Base-by-base conservation (phyloP, 2,329 filamentous ascomycete species). In the Knufia fluminis region DNA sequence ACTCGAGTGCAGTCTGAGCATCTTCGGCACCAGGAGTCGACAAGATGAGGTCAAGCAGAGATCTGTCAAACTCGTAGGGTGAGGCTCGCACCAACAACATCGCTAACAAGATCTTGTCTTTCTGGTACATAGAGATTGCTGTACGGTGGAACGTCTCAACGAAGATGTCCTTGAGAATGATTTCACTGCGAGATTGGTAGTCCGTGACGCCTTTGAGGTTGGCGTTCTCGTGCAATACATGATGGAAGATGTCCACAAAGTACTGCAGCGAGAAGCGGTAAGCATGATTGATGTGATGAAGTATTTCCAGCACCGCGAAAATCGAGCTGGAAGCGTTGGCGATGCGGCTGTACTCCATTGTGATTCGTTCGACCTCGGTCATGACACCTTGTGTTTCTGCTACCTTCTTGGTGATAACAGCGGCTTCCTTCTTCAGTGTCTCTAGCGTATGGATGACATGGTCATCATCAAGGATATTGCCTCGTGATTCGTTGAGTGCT, bases 201-300 rank as follows among this genome's bases (percentile, higher is more conserved):
- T 92, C 83, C 26, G 78, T 82, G 66, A 85, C 81, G 52, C 73
- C 76, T 17, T 78, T 77, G 46, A 92, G 74, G 52, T 80, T 81
- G 61, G 83, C 82, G 67, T 94, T 94, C 51, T 80, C 78, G 59
- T 85, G 85, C 33, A 98, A 76, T 6, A 98, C 92, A 4, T 85
- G 81, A 64, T 94, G 86, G 78, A 98, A 98, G 59, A 98, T 98
- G 65, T 96, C 86, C 49, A 95, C 79, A 71, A 98, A 98, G 70
- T 95, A 98, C 67, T 96, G 90, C 52, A 98, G 77, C 32, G 92
- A 98, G 75, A 98, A 98, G 66, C 97, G 94, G 68, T 98, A 98
- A 71, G 97, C 97, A 73, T 97, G 92, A 67, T 98, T 96, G 66
- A 98, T 83, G 64, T 96, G 94, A 68, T 97, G 91, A 51, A 98